Base-by-base conservation (phyloP, 331 rosid genomes). In the Telfairia occidentalis region DNA sequence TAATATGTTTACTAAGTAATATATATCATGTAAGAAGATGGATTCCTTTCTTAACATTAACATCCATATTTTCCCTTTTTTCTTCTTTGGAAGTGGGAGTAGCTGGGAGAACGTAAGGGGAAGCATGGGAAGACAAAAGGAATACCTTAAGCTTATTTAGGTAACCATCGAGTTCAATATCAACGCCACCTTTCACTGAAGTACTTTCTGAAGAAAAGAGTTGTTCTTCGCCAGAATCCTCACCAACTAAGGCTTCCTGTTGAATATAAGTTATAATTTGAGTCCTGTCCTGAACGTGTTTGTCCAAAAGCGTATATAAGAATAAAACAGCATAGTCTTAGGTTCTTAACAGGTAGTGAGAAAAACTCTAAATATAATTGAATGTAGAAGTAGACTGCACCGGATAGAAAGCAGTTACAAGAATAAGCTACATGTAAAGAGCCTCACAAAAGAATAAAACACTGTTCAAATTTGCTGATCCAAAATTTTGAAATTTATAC, bases 241-340 rank as follows among this genome's bases (percentile, higher is more conserved):
- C 96, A 21, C 96, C 96, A 81, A 90, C 97, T 81, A 92, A 88
- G 77, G 97, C 94, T 88, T 90, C 90, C 97, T 92, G 85, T 79
- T 82, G 73, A 84, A 80, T 75, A 77, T 55, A 52, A 81, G 37
- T 80, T 63, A 49, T 9, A 45, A 4, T 48, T 70, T 43, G 42
- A 70, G 28, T 16, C 24, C 13, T 61, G 75, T 70, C 49, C n/a
- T 45, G 15, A 70, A 70, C 7, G 38, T 15, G 75, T 70, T 70
- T 46, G 53, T 43, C 58, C 13, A 43, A 15, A 70, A 15, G 3
- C 8, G 1, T 1, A 57, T 2, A 9, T n/a, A 46, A 45, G 24
- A 18, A 15, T 0, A 48, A 29, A 46, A 48, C 15, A 71, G 32
- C 54, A 42, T 13, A 24, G 45, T 24, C 55, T 69, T 12, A 42